Percentiles rank a stretch among this genome's conserved stretches.
Conservation (phyloP, 164 flowering plant genomes). For the Santalum album region DNA sequence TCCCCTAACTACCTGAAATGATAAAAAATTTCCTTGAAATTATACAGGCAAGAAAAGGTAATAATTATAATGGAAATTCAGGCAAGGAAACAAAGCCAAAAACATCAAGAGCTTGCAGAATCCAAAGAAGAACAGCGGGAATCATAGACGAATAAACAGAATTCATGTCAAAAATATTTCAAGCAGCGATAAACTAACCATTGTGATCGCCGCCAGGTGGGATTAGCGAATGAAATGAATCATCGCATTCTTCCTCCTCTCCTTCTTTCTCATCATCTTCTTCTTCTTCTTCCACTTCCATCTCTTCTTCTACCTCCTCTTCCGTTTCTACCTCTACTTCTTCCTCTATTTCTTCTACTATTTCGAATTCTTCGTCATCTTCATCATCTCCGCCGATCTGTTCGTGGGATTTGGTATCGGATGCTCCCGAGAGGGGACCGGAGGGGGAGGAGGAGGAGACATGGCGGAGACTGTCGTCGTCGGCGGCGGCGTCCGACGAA, state of each 20-base stretch:
- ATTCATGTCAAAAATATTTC: background rate
- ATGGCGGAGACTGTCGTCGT: background rate
- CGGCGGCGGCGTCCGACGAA: background rate
- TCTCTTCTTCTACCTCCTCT: conserved; percentile 8
- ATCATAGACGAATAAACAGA: background rate
- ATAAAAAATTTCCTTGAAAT: no score
- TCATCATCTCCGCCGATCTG: background rate
- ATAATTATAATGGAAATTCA: no score
- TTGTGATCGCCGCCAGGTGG: background rate
- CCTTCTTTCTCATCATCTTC: conserved; percentile 10
- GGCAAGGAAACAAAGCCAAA: background rate
- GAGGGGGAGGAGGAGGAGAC: conserved; percentile 3
- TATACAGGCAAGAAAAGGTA: no score
- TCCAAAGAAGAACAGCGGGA: background rate
- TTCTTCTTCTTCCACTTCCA: conserved; percentile 12
- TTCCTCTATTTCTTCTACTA: conserved; percentile 8
- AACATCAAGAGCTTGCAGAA: background rate
- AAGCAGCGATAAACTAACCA: background rate
- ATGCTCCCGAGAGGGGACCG: background rate
- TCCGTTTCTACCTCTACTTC: conserved; percentile 1
- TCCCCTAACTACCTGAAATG: no score
- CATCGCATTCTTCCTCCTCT: background rate
- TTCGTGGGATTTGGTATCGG: background rate
- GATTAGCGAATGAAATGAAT: background rate
- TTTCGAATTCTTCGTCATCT: background rate